Evolutionary conservation across 768 basidiomycete species (phyloP), one percentile per base, ranked within the genome.

Genomic region (Boletus rufocinnamomeus): DNA sequence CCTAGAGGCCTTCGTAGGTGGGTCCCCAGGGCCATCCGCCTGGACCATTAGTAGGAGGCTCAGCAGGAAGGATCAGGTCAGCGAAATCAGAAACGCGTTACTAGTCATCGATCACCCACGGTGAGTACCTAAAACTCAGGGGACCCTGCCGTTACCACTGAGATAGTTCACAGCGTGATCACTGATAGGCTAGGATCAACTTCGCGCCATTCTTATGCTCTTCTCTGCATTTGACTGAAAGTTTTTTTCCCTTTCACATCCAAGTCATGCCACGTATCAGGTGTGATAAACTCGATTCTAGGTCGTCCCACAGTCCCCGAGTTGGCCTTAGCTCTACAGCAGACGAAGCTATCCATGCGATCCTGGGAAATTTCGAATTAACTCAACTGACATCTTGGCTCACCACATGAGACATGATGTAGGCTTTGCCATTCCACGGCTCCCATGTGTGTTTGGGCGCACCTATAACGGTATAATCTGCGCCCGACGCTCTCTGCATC

Each of bases 311-410:
- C 23, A 17, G 16, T n/a, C 32, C 5, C 4, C 10, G 30, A 19
- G 41, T 28, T 3, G n/a, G n/a, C n/a, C n/a, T n/a, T n/a, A n/a
- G 13, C 28, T 30, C n/a, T 19, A 44, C 27, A 46, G 9, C 21
- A 11, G 7, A 40, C 3, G 35, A 45, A 19, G 32, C 48, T 3
- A 27, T 16, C 28, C 50, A 32, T n/a, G 27, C 25, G 21, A 49
- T 25, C 25, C 16, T 17, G 46, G 46, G 54, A 32, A 19, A 9
- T 27, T 32, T n/a, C 8, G 14, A 41, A 27, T 30, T 38, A 44
- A 23, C 52, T 51, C 50, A 50, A 50, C 52, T 46, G 59, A 56
- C 62, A 45, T 62, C n/a, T 35, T 38, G 40, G 21, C 66, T 68
- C 53, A 52, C 44, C n/a, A 56, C 54, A 63, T 60, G 65, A 52